A percentile compares a stretch with the other conserved stretches of the same genome.
phyloP scores from a whole-genome alignment of 2,329 filamentous ascomycete genomes.

The Claviceps monticola region DNA sequence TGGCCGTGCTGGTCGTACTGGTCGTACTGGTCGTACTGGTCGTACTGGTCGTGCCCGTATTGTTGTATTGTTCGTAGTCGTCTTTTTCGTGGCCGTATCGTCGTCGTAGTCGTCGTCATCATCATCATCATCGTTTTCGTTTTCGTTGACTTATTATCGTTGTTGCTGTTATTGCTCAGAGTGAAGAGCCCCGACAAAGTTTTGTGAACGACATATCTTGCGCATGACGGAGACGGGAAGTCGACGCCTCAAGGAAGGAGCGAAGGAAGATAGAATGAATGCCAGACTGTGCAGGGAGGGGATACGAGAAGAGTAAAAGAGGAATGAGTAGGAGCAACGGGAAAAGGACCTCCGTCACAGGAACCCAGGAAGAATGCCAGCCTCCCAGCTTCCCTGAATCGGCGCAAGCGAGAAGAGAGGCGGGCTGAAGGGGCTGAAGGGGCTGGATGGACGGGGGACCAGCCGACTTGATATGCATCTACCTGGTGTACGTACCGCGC shows the following conservation, averaged over 20 bases:
- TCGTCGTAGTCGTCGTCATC: too few relatives aligned
- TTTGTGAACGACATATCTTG: neutral
- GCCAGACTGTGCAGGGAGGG: neutral
- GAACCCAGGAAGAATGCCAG: neutral
- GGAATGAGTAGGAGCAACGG: neutral
- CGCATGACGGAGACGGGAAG: neutral
- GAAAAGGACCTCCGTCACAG: neutral
- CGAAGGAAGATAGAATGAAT: neutral
- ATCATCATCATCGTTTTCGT: too few relatives aligned
- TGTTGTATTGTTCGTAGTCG: too few relatives aligned
- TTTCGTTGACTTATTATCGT: neutral
- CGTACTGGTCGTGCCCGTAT: too few relatives aligned
- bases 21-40: too few relatives aligned
- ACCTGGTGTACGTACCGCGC: neutral
- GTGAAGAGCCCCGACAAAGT: neutral
- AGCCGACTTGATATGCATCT: neutral
- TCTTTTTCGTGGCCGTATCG: too few relatives aligned
- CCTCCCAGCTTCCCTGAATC: neutral
- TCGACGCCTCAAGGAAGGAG: neutral
- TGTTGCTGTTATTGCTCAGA: neutral
- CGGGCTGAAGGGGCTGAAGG: neutral
- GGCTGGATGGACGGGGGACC: neutral
- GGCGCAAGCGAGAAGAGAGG: neutral
- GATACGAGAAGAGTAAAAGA: neutral
- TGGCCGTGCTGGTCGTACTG: too few relatives aligned